Conservation (phyloP, 31 red algal species). For the Asparagopsis taxiformis region DNA sequence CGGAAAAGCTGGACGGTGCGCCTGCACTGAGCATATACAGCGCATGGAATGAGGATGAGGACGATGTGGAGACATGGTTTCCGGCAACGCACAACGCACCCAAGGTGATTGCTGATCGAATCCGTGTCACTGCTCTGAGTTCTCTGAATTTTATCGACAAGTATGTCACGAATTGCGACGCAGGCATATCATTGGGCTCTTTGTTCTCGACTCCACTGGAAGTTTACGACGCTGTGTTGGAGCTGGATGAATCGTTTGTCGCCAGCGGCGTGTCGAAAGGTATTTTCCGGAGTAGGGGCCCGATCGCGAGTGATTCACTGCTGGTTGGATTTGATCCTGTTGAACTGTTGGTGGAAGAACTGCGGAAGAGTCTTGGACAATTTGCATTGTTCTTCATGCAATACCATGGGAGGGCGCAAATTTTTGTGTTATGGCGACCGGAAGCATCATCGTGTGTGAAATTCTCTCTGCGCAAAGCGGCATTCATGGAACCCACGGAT, state of each 20-base stretch:
- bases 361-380: constrained; percentile 27
- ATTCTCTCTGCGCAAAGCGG: constrained; percentile 40
- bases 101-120: constrained; percentile 28
- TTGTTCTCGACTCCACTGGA: constrained; percentile 22
- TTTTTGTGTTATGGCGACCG: constrained; percentile 53
- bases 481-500: constrained; percentile 11
- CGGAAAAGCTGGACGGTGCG: neutral
- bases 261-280: neutral
- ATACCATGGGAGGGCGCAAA: constrained; percentile 12
- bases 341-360: constrained; percentile 6
- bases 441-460: constrained; percentile 2
- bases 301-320: no score
- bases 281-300: no score
- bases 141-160: constrained; percentile 39
- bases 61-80: constrained; percentile 22
- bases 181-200: constrained; percentile 2
- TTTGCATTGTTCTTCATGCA: constrained; percentile 52
- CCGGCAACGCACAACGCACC: no score
- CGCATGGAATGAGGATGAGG: constrained; percentile 16
- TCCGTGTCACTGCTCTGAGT: constrained; percentile 23
- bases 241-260: constrained; percentile 36
- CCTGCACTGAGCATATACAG: constrained; percentile 17
- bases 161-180: constrained; percentile 1
- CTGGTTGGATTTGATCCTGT: constrained; percentile 49
- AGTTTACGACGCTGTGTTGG: constrained; percentile 17